phyloP scores from a whole-genome alignment of 2,329 filamentous ascomycete genomes.

The Fusarium sp. region DNA sequence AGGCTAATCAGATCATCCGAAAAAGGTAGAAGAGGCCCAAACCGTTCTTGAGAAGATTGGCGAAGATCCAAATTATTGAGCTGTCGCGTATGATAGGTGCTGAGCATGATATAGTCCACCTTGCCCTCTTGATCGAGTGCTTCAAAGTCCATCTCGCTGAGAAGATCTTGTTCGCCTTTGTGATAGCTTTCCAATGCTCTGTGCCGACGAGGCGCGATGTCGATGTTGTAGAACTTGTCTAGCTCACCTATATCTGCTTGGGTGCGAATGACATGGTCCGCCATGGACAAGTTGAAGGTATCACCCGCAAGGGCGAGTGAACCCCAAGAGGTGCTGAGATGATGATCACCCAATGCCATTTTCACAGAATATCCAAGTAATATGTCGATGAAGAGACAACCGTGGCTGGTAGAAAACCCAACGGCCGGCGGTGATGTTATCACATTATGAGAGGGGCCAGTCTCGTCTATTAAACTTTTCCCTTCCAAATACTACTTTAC shows the following conservation, averaged over 20 bases:
- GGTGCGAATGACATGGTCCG: conserved; percentile 27
- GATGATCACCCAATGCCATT: conserved; percentile 14
- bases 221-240: conserved; percentile 26
- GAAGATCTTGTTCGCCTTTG: conserved; percentile 14
- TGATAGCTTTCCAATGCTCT: conserved; percentile 13
- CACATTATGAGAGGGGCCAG: too few relatives aligned
- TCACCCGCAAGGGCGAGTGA: conserved; percentile 1
- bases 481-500: not conserved
- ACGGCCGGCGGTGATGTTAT: too few relatives aligned
- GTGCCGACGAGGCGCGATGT: conserved; percentile 9
- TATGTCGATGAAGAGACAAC: not conserved
- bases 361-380: not conserved
- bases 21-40: not conserved
- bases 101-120: conserved; percentile 32
- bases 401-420: not conserved
- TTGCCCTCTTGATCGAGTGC: conserved; percentile 26
- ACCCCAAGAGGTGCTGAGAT: not conserved
- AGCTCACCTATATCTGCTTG: conserved; percentile 26
- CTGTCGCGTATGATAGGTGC: conserved; percentile 21
- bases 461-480: not conserved
- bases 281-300: conserved; percentile 23
- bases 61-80: conserved; percentile 26
- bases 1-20: conserved; percentile 12
- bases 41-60: conserved; percentile 6
- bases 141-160: conserved; percentile 18